phyloP scores from a whole-genome alignment of 805 yeast species.

The Maudiozyma pseudohumilis region DNA sequence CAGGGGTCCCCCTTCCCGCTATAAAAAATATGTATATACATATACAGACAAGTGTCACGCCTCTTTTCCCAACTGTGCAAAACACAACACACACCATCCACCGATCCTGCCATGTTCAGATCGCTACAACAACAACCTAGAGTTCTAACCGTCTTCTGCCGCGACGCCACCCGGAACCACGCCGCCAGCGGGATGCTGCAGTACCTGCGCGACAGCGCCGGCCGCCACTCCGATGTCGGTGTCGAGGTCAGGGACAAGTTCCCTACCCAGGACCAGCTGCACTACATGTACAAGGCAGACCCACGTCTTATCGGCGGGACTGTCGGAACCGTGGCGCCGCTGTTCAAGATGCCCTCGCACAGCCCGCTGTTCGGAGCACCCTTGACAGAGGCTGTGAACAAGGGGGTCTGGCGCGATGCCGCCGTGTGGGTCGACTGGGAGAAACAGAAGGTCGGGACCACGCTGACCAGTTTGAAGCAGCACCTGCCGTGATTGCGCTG shows the following conservation, averaged over 20 bases:
- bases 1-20: no score
- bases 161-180: conserved; percentile 12
- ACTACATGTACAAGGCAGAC: conserved; percentile 18
- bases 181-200: conserved; percentile 2
- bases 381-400: conserved; percentile 13
- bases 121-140: conserved; percentile 38
- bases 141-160: conserved; percentile 35
- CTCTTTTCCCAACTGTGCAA: no score
- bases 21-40: no score
- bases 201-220: conserved; percentile 8
- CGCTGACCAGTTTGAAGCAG: conserved; percentile 3
- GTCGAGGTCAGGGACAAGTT: conserved; percentile 18
- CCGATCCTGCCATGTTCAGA: no score
- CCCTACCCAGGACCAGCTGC: conserved; percentile 25
- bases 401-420: conserved; percentile 18
- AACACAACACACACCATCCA: no score
- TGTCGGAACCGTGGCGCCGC: conserved; percentile 12
- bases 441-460: conserved; percentile 20
- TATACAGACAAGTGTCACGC: no score
- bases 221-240: conserved; percentile 9
- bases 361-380: conserved; percentile 17
- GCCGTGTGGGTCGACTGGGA: conserved; percentile 31
- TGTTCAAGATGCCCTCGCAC: conserved; percentile 10
- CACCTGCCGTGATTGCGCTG: background rate
- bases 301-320: conserved; percentile 10